Conservation (phyloP, 257 asterid genomes). For the Penstemon eatonii region DNA sequence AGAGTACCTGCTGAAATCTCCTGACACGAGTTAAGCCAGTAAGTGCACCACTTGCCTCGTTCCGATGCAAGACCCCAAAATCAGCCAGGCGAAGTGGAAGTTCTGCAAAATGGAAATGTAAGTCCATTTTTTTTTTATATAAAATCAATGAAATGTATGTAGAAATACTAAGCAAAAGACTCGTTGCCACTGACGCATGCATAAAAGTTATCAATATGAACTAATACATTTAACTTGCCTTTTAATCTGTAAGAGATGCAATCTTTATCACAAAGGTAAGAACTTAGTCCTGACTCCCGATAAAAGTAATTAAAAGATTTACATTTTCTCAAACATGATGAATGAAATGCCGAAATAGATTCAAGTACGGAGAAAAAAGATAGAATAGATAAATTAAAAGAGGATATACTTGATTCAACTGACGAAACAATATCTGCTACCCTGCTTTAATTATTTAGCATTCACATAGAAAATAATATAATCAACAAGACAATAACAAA, state of each 20-base stretch:
- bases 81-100: slow-evolving; percentile 97
- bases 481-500: neutral
- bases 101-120: slow-evolving; percentile 48
- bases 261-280: too few relatives aligned
- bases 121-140: slow-evolving; percentile 19
- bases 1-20: slow-evolving; percentile 93
- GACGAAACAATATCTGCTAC: slow-evolving; percentile 4
- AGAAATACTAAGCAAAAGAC: neutral
- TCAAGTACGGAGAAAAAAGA: neutral
- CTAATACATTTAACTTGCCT: neutral
- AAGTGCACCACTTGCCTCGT: slow-evolving; percentile 99
- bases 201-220: neutral
- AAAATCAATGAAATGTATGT: neutral
- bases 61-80: slow-evolving; percentile 95
- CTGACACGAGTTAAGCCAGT: slow-evolving; percentile 97
- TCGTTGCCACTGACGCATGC: neutral
- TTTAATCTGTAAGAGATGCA: slow-evolving; percentile 9
- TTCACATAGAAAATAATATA: slow-evolving; percentile 9
- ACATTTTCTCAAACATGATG: slow-evolving; percentile 1
- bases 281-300: too few relatives aligned
- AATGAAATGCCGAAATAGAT: slow-evolving; percentile 9
- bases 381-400: neutral
- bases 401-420: neutral
- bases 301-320: neutral
- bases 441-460: slow-evolving; percentile 14